These are phyloP conservation scores for Bacterosira constricta DNA, from an alignment of 108 stramenopile genomes.

Conservation along the genomic window DNA sequence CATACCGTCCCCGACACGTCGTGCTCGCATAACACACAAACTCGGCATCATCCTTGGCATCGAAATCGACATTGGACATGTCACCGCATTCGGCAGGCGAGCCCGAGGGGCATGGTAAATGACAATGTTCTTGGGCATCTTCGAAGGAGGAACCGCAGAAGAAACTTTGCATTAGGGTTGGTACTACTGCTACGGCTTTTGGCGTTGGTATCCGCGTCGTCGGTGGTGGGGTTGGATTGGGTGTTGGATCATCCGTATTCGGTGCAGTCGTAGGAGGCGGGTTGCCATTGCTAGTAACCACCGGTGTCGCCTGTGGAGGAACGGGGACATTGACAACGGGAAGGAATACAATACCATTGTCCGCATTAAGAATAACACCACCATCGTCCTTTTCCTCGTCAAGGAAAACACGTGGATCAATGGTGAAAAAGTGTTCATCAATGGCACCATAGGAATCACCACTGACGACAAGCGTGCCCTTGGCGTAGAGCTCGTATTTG, in stretches of 20 bases:
- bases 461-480: background rate
- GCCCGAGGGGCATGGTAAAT: no score
- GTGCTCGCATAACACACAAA: no score
- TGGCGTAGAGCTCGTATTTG: constrained; percentile 12
- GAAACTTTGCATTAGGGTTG: no score
- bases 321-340: background rate
- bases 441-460: constrained; percentile 19
- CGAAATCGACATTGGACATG: no score
- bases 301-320: background rate
- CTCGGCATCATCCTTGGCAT: no score
- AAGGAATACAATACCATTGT: background rate
- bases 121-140: no score
- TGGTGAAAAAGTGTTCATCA: constrained; percentile 6
- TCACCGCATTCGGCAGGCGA: no score
- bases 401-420: constrained; percentile 20
- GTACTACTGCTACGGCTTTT: no score
- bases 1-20: no score
- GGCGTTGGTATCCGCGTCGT: background rate
- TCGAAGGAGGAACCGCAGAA: no score
- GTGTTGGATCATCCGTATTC: background rate
- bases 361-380: background rate
- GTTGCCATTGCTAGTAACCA: background rate
- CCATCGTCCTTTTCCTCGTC: background rate
- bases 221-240: background rate
- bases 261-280: constrained; percentile 5